Evolutionary conservation across 208 protist species (phyloP).

Genomic region (Leishmania tropica): DNA sequence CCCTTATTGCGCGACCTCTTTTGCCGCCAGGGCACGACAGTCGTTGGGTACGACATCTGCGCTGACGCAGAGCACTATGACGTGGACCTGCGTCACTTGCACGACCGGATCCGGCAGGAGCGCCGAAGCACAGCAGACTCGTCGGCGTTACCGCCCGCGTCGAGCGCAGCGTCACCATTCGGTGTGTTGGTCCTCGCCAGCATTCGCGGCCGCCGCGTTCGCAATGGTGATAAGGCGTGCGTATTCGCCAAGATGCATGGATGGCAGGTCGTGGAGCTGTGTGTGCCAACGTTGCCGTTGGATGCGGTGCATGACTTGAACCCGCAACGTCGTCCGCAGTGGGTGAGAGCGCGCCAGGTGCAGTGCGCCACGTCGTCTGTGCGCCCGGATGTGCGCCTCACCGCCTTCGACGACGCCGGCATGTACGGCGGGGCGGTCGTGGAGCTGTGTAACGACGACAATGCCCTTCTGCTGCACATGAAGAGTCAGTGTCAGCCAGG

Average conservation of each 20-base stretch:
- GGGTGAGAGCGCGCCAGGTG: not conserved
- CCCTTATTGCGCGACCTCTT: conserved; percentile 9
- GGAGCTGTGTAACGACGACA: conserved; percentile 24
- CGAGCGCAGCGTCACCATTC: not conserved
- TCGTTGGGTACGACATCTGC: conserved; percentile 30
- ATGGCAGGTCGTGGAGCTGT: conserved; percentile 31
- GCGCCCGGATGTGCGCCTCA: conserved; percentile 28
- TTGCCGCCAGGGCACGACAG: conserved; percentile 4
- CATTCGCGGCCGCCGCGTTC: conserved; percentile 7
- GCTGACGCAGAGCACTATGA: conserved; percentile 22
- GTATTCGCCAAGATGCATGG: conserved; percentile 25
- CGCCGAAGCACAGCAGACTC: not conserved
- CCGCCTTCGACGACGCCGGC: conserved; percentile 32
- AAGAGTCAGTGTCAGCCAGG: conserved; percentile 18
- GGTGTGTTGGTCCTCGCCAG: conserved; percentile 12
- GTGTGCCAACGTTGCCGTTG: conserved; percentile 26
- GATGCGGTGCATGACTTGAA: not conserved
- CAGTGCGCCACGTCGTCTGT: not conserved
- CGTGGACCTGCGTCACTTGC: conserved; percentile 22
- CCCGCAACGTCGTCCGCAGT: not conserved
- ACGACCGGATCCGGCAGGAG: not conserved
- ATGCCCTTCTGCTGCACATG: conserved; percentile 7
- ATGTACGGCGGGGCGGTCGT: conserved; percentile 36
- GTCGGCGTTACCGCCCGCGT: not conserved
- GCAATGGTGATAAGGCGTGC: conserved; percentile 3